Conservation (phyloP, 345 rosid genomes). For the Angophora floribunda region DNA sequence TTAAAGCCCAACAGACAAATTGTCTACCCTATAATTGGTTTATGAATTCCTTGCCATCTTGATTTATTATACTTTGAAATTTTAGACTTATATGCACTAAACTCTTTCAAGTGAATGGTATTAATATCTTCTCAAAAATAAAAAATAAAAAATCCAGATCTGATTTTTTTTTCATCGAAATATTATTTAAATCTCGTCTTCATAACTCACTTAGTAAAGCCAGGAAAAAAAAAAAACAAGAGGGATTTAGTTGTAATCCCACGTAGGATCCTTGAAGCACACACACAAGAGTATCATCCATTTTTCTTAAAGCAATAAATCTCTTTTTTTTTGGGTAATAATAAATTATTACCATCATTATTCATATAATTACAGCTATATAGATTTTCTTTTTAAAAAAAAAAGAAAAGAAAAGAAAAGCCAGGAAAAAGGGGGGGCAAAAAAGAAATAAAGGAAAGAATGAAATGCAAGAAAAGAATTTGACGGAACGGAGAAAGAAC, state of each 20-base stretch:
- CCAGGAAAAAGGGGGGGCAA: not conserved
- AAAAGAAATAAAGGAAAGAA: not conserved
- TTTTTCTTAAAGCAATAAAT: not conserved
- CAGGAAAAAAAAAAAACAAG: not conserved
- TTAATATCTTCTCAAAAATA: too few relatives aligned
- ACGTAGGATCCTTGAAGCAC: not conserved
- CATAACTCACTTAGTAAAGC: not conserved
- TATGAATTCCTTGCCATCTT: too few relatives aligned
- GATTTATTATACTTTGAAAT: too few relatives aligned
- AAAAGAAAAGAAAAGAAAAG: not conserved
- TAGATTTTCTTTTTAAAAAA: not conserved
- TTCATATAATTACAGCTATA: not conserved
- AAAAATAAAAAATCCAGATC: too few relatives aligned
- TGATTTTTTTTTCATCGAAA: not conserved
- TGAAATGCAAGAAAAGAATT: not conserved
- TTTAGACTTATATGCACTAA: too few relatives aligned
- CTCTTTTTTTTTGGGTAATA: not conserved
- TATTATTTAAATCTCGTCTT: not conserved
- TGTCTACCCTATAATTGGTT: too few relatives aligned
- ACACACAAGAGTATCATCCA: not conserved
- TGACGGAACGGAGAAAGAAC: not conserved
- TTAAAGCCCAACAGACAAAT: too few relatives aligned
- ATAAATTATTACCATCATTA: not conserved
- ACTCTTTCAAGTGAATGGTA: too few relatives aligned
- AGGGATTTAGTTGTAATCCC: not conserved